Conservation (phyloP, 257 asterid species). For the Jasminum sambac region DNA sequence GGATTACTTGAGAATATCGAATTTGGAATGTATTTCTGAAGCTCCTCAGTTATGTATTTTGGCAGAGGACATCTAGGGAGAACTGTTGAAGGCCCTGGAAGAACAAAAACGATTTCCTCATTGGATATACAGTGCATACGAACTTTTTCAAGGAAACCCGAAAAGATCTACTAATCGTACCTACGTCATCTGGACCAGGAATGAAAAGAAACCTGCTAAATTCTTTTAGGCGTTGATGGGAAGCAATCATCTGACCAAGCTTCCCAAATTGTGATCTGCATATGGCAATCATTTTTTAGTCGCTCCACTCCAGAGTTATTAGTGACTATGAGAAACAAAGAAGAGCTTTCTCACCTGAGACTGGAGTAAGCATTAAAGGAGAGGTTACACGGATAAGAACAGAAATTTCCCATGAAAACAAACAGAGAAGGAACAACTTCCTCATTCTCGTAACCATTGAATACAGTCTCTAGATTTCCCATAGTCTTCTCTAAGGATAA, state of each 20-base stretch:
- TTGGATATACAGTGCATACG: slow-evolving; percentile 19
- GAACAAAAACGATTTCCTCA: slow-evolving; percentile 16
- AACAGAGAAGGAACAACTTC: slow-evolving; percentile 87
- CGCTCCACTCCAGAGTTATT: slow-evolving; percentile 18
- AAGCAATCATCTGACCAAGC: slow-evolving; percentile 80
- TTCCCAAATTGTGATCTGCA: slow-evolving; percentile 82
- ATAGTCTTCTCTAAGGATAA: slow-evolving; percentile 75
- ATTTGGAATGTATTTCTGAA: slow-evolving; percentile 63
- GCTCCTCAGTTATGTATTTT: slow-evolving; percentile 79
- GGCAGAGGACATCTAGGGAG: slow-evolving; percentile 85
- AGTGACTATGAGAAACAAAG: slow-evolving; percentile 27
- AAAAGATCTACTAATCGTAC: slow-evolving; percentile 42
- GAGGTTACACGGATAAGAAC: slow-evolving; percentile 88
- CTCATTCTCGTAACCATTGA: slow-evolving; percentile 75
- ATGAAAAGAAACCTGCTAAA: slow-evolving; percentile 80
- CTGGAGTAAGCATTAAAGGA: slow-evolving; percentile 76
- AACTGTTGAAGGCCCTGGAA: slow-evolving; percentile 85
- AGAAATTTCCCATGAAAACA: slow-evolving; percentile 96
- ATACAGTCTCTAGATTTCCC: slow-evolving; percentile 75
- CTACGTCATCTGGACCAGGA: slow-evolving; percentile 97
- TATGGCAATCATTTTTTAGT: slow-evolving; percentile 19
- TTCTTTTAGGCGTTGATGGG: slow-evolving; percentile 71
- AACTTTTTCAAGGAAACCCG: slow-evolving; percentile 22
- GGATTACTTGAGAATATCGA: slow-evolving; percentile 86
- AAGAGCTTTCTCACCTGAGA: slow-evolving; percentile 58